phyloP scores from a whole-genome alignment of 2,329 filamentous ascomycete species.

The Ophiostoma populinum region DNA sequence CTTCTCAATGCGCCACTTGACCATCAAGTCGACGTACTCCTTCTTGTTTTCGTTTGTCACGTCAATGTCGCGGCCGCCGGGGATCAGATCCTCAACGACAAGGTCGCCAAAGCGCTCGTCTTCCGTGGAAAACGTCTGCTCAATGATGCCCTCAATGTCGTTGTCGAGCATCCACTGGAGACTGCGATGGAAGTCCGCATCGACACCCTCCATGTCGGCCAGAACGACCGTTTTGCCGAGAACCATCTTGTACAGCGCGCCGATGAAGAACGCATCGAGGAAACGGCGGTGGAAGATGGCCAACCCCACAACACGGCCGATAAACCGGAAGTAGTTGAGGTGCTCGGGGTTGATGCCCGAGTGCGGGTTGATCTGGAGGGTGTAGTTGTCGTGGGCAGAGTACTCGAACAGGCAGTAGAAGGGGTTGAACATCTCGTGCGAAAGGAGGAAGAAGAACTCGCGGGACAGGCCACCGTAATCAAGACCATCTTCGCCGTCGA shows the following conservation, averaged over 20 bases:
- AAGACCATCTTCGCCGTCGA: conserved; percentile 92
- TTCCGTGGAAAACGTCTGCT: conserved; percentile 92
- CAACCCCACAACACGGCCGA: conserved; percentile 87
- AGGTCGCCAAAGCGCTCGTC: conserved; percentile 94
- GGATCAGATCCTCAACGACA: conserved; percentile 85
- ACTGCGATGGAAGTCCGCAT: conserved; percentile 93
- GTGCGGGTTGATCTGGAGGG: conserved; percentile 97
- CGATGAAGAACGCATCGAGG: conserved; percentile 97
- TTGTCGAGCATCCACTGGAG: conserved; percentile 97
- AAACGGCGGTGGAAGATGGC: conserved; percentile 97
- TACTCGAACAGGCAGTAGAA: conserved; percentile 99
- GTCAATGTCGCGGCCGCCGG: conserved; percentile 75
- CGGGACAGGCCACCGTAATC: conserved; percentile 95
- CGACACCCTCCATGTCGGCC: conserved; percentile 96
- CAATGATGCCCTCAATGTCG: conserved; percentile 80
- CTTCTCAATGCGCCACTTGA: conserved; percentile 98
- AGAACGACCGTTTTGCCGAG: conserved; percentile 80
- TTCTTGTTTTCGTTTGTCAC: conserved; percentile 98
- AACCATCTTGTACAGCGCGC: conserved; percentile 99
- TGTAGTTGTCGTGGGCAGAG: conserved; percentile 99
- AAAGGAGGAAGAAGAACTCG: conserved; percentile 98
- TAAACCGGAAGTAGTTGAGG: conserved; percentile 99
- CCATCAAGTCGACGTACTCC: conserved; percentile 96
- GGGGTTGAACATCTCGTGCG: conserved; percentile 99
- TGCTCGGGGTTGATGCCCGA: conserved; percentile 98